Evolutionary conservation across 78 protist species (phyloP).

Genomic region (Polysphondylium violaceum): DNA sequence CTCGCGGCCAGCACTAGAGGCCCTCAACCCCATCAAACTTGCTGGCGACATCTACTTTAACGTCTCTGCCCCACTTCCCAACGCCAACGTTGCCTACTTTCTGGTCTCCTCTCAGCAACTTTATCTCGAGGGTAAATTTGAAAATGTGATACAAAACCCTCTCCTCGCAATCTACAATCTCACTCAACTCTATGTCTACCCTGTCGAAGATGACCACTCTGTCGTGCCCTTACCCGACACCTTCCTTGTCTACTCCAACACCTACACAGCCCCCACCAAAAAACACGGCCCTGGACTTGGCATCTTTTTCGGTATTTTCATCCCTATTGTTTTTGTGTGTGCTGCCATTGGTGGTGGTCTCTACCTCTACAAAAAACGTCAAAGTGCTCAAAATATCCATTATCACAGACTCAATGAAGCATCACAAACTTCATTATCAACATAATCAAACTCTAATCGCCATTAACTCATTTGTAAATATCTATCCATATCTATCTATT

Average conservation of each 20-base stretch:
- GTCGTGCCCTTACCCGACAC: no score
- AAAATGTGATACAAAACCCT: no score
- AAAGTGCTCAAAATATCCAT: no score
- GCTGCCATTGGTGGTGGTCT: background rate
- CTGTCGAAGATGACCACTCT: background rate
- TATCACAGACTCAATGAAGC: no score
- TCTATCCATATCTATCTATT: no score
- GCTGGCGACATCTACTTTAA: slow-evolving; percentile 2
- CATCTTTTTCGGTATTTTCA: background rate
- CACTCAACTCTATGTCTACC: background rate
- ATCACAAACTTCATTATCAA: no score
- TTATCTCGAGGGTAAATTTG: background rate
- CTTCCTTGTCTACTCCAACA: no score
- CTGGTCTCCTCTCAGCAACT: background rate
- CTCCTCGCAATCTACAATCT: no score
- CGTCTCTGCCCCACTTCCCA: slow-evolving; percentile 2
- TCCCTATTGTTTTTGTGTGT: background rate
- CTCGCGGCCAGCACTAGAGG: background rate
- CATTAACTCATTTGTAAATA: no score
- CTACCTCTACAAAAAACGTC: background rate
- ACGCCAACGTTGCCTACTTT: no score
- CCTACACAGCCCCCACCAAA: no score
- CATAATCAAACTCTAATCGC: no score
- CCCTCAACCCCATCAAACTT: background rate
- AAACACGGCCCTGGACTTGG: background rate